Evolutionary conservation across 495 filamentous ascomycete species (phyloP).

Genomic region (Aspergillus egyptiacus): DNA sequence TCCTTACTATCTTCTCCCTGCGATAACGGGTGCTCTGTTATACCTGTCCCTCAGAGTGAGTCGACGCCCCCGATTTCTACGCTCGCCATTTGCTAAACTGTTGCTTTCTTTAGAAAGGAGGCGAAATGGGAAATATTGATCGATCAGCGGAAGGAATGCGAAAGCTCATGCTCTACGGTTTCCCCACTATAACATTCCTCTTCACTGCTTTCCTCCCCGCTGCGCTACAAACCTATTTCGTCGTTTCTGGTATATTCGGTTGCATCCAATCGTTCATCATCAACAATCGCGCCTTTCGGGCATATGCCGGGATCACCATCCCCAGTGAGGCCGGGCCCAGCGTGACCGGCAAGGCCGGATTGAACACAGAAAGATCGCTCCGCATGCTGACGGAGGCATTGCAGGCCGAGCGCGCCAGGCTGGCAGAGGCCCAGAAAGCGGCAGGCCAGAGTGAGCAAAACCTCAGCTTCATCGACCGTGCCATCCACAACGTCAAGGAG

Average conservation of each 20-base stretch:
- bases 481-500: slow-evolving; percentile 19
- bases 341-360: not conserved
- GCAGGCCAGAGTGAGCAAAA: not conserved
- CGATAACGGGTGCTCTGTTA: slow-evolving; percentile 42
- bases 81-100: not conserved
- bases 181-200: slow-evolving; percentile 57
- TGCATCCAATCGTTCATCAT: slow-evolving; percentile 53
- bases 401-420: slow-evolving; percentile 12
- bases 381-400: slow-evolving; percentile 22
- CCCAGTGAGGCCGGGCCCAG: not conserved
- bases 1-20: slow-evolving; percentile 69
- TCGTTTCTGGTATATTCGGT: slow-evolving; percentile 49
- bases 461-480: slow-evolving; percentile 24
- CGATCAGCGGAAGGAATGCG: slow-evolving; percentile 19
- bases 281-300: slow-evolving; percentile 25
- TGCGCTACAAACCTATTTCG: slow-evolving; percentile 68
- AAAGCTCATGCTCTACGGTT: slow-evolving; percentile 47
- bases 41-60: slow-evolving; percentile 54
- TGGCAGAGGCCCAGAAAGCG: not conserved
- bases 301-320: slow-evolving; percentile 22
- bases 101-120: slow-evolving; percentile 45
- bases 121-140: slow-evolving; percentile 39
- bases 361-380: slow-evolving; percentile 10
- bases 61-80: not conserved
- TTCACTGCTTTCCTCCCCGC: slow-evolving; percentile 63